A percentile compares a stretch with the other conserved stretches of the same genome.
phyloP scores from a whole-genome alignment of 768 basidiomycete genomes.

The Calocybe gangraenosa region DNA sequence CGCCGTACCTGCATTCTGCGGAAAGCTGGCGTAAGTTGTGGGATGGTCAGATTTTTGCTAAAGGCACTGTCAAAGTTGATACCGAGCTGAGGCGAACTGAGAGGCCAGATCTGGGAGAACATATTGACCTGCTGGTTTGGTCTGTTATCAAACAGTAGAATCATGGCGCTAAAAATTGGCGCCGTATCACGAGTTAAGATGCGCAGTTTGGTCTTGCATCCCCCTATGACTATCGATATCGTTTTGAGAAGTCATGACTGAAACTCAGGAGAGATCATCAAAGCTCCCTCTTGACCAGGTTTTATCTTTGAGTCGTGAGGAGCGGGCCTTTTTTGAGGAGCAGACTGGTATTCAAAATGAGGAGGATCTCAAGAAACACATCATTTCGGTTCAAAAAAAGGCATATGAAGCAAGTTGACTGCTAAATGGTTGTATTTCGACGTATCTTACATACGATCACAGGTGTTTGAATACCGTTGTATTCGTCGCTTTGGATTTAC shows the following conservation, averaged over 20 bases:
- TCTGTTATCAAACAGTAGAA: slow-evolving; percentile 20
- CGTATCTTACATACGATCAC: not conserved
- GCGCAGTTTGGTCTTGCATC: no score
- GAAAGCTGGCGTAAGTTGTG: slow-evolving; percentile 33
- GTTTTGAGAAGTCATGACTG: not conserved
- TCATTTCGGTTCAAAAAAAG: slow-evolving; percentile 31
- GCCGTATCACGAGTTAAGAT: no score
- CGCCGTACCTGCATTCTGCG: slow-evolving; percentile 32
- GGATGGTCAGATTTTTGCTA: slow-evolving; percentile 29
- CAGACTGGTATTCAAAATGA: slow-evolving; percentile 34
- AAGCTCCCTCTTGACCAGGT: slow-evolving; percentile 18
- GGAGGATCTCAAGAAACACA: slow-evolving; percentile 33
- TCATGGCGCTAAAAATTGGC: not conserved
- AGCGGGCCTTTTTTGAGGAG: slow-evolving; percentile 30
- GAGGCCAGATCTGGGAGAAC: slow-evolving; percentile 3
- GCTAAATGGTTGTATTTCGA: not conserved
- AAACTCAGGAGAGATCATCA: not conserved
- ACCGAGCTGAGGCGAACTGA: slow-evolving; percentile 18
- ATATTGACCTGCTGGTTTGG: slow-evolving; percentile 18
- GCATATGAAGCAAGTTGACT: slow-evolving; percentile 20
- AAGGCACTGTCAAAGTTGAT: slow-evolving; percentile 27
- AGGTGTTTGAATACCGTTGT: slow-evolving; percentile 35
- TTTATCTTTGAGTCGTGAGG: slow-evolving; percentile 20
- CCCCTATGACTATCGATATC: not conserved
- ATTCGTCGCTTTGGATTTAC: slow-evolving; percentile 32